Base-by-base conservation (phyloP, 768 basidiomycete genomes). In the Suillus discolor region DNA sequence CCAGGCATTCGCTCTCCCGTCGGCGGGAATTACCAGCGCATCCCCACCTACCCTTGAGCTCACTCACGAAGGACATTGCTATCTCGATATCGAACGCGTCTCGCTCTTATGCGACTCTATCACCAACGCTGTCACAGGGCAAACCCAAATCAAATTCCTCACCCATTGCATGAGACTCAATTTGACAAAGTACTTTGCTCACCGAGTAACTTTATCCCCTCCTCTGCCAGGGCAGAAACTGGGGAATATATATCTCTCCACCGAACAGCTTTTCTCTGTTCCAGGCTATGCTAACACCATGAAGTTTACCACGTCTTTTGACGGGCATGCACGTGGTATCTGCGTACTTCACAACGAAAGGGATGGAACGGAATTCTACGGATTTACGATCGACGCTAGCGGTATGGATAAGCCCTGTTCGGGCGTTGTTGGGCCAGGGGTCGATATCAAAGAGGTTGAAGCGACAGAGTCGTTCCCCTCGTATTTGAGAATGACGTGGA, bases 361-460 rank as follows among this genome's bases (percentile, higher is more conserved):
- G 23, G 57, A 59, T 3, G 57, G 57, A 11, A 59, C 57, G 4
- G 57, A 59, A 20, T 59, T 59, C 38, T 59, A 59, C 1, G 57
- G 57, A 28, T 59, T 59, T 13, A 59, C 57, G 1, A 41, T 59
- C 18, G 57, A 59, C 16, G 57, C 57, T 28, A 59, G 57, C 16
- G 25, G 39, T 6, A 59, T 41, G 9, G 23, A 59, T 28, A 6
- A 18, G 16, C 57, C 57, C 23, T 59, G 57, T 41, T 41, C 57
- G 3, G 57, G 57, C 5, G 41, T 59, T 25, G 25, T 59, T 59
- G 57, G 57, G 1, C 57, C 57, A 41, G 57, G 57, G 11, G 57
- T 59, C 57, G 57, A 59, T 41, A 59, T 59, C 11, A 59, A 41
- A 59, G 57, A 59, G 39, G 57, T 59, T 18, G 57, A 59, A 59